Evolutionary conservation across 225 moss, liverwort and hornwort species (phyloP).

Genomic region (Pseudisothecium myosuroides): DNA sequence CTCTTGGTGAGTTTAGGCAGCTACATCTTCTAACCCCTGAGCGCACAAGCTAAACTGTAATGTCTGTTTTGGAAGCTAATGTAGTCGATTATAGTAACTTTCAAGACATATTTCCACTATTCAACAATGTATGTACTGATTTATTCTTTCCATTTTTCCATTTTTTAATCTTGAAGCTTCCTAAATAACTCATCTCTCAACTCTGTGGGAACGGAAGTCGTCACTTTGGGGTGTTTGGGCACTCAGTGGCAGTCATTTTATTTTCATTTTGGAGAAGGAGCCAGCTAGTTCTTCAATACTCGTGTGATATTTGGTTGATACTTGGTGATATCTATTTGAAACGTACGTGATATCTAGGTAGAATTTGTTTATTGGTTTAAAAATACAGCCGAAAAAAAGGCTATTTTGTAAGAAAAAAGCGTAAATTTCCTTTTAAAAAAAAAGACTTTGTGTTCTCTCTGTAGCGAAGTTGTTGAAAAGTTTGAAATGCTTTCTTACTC

Average conservation of each 20-base stretch:
- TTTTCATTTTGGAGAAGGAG: neutral
- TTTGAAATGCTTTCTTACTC: neutral
- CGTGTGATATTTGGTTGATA: neutral
- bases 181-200: neutral
- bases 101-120: neutral
- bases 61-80: neutral
- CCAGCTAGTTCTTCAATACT: neutral
- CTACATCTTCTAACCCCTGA: neutral
- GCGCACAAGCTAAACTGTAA: neutral
- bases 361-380: neutral
- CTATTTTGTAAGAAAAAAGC: neutral
- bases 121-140: neutral
- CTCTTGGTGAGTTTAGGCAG: neutral
- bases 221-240: too few species aligned
- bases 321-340: neutral
- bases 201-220: neutral
- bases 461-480: neutral
- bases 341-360: neutral
- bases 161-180: neutral
- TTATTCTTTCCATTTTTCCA: neutral
- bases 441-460: neutral
- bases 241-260: neutral
- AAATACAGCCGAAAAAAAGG: neutral
- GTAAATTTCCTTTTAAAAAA: neutral
- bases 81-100: neutral